Evolutionary conservation across 352 stramenopile genomes (phyloP).

Genomic region (Phytophthora chlamydospora): DNA sequence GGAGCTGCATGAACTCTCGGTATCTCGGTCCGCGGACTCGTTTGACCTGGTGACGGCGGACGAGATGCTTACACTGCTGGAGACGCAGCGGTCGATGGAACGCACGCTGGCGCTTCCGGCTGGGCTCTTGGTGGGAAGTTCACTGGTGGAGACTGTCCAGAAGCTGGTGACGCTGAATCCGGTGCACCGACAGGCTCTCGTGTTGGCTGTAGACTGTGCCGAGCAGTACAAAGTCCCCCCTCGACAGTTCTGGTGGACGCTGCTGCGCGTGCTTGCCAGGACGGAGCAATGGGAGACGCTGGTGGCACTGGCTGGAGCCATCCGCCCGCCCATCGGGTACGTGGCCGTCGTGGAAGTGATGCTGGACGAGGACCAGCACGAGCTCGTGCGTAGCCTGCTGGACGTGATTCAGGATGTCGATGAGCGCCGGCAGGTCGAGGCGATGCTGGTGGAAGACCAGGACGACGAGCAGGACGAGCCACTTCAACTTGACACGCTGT

Average conservation of each 20-base stretch:
- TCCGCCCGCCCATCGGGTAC: slow-evolving; percentile 53
- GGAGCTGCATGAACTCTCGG: slow-evolving; percentile 24
- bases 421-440: slow-evolving; percentile 44
- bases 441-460: slow-evolving; percentile 31
- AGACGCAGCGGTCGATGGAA: slow-evolving; percentile 51
- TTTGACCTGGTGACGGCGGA: slow-evolving; percentile 61
- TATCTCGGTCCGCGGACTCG: slow-evolving; percentile 32
- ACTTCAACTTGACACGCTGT: slow-evolving; percentile 25
- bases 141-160: slow-evolving; percentile 61
- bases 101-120: slow-evolving; percentile 44
- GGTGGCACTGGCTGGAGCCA: slow-evolving; percentile 38
- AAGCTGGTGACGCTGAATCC: slow-evolving; percentile 64
- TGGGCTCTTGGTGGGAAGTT: slow-evolving; percentile 54
- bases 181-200: slow-evolving; percentile 41
- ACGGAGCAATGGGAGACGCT: slow-evolving; percentile 60
- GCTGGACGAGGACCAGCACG: slow-evolving; percentile 46
- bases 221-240: slow-evolving; percentile 53
- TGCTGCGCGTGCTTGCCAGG: slow-evolving; percentile 48
- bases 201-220: slow-evolving; percentile 41
- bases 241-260: slow-evolving; percentile 61
- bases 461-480: slow-evolving; percentile 7
- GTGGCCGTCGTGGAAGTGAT: slow-evolving; percentile 52
- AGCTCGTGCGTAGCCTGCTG: slow-evolving; percentile 47
- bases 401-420: slow-evolving; percentile 32
- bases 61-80: slow-evolving; percentile 52